Percentiles rank a stretch among this genome's conserved stretches.
Evolutionary conservation across 164 flowering plant species (phyloP).

Genomic region (Chimonanthus salicifolius): DNA sequence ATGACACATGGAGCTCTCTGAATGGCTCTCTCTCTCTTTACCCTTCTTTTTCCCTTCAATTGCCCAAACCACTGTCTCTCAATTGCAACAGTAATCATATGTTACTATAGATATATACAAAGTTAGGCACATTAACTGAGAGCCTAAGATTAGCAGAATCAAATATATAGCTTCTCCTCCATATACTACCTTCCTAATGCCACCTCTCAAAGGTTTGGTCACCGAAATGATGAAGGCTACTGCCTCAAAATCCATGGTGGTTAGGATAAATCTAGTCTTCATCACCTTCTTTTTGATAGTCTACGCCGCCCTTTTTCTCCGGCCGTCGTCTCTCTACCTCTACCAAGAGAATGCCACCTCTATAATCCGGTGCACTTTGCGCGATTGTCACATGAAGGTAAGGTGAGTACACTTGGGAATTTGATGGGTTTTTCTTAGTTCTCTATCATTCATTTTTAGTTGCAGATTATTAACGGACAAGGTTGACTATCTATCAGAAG

Average conservation of each 20-base stretch:
- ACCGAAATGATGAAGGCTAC: constrained; percentile 34
- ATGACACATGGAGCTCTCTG: constrained; percentile 35
- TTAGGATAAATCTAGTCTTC: constrained; percentile 63
- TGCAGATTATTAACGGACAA: not conserved
- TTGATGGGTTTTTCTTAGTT: not conserved
- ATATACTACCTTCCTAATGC: not conserved
- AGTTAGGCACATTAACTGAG: not conserved
- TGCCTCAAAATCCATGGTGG: constrained; percentile 57
- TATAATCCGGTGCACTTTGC: constrained; percentile 51
- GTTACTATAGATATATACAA: not conserved
- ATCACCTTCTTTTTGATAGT: constrained; percentile 50
- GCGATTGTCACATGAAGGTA: constrained; percentile 80
- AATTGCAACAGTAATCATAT: not conserved
- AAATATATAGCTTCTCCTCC: constrained; percentile 5
- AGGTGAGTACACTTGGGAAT: constrained; percentile 51
- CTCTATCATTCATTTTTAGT: not conserved
- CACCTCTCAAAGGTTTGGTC: constrained; percentile 8
- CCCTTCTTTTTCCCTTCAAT: constrained; percentile 7
- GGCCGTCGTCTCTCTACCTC: constrained; percentile 35
- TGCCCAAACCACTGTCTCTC: constrained; percentile 25
- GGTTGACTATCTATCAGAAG: no score
- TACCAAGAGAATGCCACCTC: constrained; percentile 37
- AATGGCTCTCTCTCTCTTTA: constrained; percentile 20
- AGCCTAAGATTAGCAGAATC: not conserved
- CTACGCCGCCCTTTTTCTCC: constrained; percentile 55